Conservation (phyloP, 2,329 filamentous ascomycete genomes). For the Nigrospora oryzae region DNA sequence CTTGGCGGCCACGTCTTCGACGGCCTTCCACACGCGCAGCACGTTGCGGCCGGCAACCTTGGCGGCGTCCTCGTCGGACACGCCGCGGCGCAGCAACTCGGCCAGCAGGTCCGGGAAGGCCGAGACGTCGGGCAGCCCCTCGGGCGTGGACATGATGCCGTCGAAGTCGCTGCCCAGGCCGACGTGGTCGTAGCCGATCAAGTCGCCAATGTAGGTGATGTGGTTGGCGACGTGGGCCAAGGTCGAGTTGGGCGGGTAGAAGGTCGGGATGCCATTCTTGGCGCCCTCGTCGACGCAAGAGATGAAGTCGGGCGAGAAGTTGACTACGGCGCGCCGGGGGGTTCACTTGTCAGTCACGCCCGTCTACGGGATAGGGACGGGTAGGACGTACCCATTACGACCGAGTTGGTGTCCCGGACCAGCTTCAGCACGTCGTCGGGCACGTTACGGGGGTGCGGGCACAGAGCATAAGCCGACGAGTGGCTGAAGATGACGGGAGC, state of each 20-base stretch:
- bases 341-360: background rate
- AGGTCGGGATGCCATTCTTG: constrained; percentile 57
- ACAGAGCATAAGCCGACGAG: constrained; percentile 71
- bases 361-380: background rate
- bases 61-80: constrained; percentile 64
- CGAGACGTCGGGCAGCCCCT: constrained; percentile 75
- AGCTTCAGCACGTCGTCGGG: constrained; percentile 67
- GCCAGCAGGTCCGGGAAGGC: constrained; percentile 74
- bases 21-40: constrained; percentile 74
- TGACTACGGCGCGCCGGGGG: constrained; percentile 44
- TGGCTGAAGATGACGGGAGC: constrained; percentile 88
- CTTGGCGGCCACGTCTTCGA: constrained; percentile 60
- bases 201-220: constrained; percentile 70
- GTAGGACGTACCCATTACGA: constrained; percentile 60
- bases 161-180: constrained; percentile 89
- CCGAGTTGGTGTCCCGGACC: constrained; percentile 61
- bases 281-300: constrained; percentile 57
- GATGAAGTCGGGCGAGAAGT: constrained; percentile 77
- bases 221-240: constrained; percentile 72
- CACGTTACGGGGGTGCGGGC: constrained; percentile 79
- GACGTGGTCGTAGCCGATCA: constrained; percentile 81
- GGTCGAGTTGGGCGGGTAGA: constrained; percentile 61
- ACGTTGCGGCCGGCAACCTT: constrained; percentile 77
- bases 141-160: constrained; percentile 58
- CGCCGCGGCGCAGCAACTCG: constrained; percentile 63